phyloP scores from a whole-genome alignment of 192 early-diverging fungal genomes.

The Phlyctochytrium planicorne region DNA sequence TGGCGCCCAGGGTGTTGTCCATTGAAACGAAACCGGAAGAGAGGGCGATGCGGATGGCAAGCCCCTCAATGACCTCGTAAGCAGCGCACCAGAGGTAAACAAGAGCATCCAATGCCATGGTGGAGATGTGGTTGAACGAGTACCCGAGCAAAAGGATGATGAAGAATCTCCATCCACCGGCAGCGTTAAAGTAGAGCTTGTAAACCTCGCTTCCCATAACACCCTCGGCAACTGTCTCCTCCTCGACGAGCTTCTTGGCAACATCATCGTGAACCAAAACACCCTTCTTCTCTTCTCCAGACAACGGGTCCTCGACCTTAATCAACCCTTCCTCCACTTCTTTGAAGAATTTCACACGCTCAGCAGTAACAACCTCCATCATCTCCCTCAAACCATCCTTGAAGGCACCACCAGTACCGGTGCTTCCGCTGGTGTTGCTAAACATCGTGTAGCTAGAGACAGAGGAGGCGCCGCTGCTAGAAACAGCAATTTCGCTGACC shows the following conservation, averaged over 20 bases:
- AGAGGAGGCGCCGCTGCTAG: neutral
- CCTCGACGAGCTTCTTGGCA: slow-evolving; percentile 17
- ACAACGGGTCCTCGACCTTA: neutral
- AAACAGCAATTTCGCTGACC: neutral
- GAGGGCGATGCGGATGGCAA: neutral
- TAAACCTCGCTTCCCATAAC: slow-evolving; percentile 19
- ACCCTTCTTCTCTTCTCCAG: neutral
- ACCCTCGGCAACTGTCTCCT: slow-evolving; percentile 20
- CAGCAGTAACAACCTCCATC: slow-evolving; percentile 6
- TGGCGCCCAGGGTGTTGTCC: neutral
- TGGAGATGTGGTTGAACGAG: slow-evolving; percentile 5
- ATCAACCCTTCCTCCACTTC: slow-evolving; percentile 7
- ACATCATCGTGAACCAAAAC: neutral
- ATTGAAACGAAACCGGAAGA: neutral
- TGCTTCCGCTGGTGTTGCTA: neutral
- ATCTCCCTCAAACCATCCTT: slow-evolving; percentile 4
- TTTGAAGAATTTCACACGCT: slow-evolving; percentile 3
- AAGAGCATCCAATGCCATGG: slow-evolving; percentile 4
- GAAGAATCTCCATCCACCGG: slow-evolving; percentile 22
- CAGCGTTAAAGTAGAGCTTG: slow-evolving; percentile 17
- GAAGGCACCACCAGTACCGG: neutral
- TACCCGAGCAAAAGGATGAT: slow-evolving; percentile 15
- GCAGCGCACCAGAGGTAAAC: slow-evolving; percentile 27
- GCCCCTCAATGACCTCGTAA: neutral
- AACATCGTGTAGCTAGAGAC: neutral